Evolutionary conservation across 805 yeast genomes (phyloP), one percentile per base, ranked within the genome.

Genomic region (Cephaloascus fragrans): DNA sequence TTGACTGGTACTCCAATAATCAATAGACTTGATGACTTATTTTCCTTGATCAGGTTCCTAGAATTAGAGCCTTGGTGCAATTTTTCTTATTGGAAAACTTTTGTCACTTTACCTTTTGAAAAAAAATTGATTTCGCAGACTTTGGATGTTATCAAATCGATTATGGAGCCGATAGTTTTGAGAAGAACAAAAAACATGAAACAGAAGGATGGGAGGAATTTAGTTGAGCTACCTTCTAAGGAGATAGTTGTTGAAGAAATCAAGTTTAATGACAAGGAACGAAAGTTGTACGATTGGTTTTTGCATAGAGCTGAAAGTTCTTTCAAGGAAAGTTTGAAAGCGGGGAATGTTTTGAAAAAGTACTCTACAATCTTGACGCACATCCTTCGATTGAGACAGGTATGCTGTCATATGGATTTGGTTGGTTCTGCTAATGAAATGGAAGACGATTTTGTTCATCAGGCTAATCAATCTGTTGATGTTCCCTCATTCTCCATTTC

Each of bases 1-100:
- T 63, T 90, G 36, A 87, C 97, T 0, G 97, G 97, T 5, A 89
- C 97, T 0, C 97, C 97, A 0, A 84, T 89, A 20, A 83, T 88
- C 32, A 89, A 89, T 56, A 64, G 89, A 44, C 64, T 90, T 8
- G 97, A 90, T 55, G 97, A 90, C 55, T 59, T 90, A 36, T 89
- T 74, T 52, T 80, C 95, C 4, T 58, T 88, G 37, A 74, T 88
- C 15, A 76, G 77, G 47, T 90, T 81, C 50, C 59, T 90, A 36
- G 68, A 77, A 34, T 59, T 89, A n/a, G 86, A 84, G 47, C 97
- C 97, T 1, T 90, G 97, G 97, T 68, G 80, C 32, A 82, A 83
- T 47, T 78, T 83, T 40, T 70, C 85, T 1, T 80, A 83, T 45
- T 90, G 97, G 97, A 82, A 80, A 47, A 77, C 86, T 14, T 88